Percentiles rank a stretch among this genome's conserved stretches.
Conservation (phyloP, 305 asterid genomes). For the Fraxinus baroniana region DNA sequence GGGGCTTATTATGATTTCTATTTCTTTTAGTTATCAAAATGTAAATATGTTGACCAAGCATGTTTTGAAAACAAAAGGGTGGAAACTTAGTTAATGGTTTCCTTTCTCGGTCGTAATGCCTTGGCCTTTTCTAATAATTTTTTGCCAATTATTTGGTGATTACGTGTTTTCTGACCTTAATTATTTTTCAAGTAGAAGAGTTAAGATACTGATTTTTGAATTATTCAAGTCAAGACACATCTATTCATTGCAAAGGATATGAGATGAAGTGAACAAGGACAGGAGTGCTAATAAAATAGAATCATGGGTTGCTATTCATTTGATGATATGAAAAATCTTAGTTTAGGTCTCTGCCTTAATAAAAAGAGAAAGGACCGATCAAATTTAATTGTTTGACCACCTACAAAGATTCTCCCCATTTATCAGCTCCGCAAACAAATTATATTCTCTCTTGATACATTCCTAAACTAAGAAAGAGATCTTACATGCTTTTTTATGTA, state of each 20-base stretch:
- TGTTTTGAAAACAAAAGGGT: conserved; percentile 12
- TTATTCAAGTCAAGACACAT: not conserved
- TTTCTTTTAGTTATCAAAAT: conserved; percentile 3
- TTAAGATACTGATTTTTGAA: not conserved
- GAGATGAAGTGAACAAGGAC: not conserved
- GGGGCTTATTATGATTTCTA: conserved; percentile 4
- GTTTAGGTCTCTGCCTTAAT: not conserved
- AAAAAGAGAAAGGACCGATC: not conserved
- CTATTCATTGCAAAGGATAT: not conserved
- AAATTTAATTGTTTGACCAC: conserved; percentile 3
- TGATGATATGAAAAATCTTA: not conserved
- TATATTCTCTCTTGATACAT: not conserved
- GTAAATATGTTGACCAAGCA: conserved; percentile 18
- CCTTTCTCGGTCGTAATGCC: not conserved
- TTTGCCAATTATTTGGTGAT: not conserved
- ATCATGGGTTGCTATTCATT: not conserved
- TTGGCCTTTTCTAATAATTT: not conserved
- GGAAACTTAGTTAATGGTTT: conserved; percentile 17
- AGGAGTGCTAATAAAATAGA: not conserved
- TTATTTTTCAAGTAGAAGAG: not conserved
- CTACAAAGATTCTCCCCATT: not conserved
- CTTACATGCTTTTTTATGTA: not conserved
- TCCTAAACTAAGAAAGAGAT: not conserved
- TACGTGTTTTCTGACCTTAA: not conserved
- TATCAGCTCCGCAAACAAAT: not conserved